Percentiles rank a stretch among this genome's conserved stretches.
Conservation (phyloP, 208 protist genomes). For the Acanthamoeba healyi region DNA sequence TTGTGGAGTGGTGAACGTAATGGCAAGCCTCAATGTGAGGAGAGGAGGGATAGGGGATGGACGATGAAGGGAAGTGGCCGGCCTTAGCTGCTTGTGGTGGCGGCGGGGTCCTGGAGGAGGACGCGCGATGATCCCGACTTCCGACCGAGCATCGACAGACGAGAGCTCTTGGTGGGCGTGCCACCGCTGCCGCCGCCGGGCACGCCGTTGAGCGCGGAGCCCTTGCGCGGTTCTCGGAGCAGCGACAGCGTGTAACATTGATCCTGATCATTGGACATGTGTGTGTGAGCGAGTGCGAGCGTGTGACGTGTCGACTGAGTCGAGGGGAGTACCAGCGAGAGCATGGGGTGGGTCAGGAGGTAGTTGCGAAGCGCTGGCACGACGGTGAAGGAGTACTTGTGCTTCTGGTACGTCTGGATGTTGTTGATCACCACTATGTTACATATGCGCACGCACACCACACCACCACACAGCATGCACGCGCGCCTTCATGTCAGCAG, state of each 20-base stretch:
- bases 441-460: not conserved
- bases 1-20: too few relatives aligned
- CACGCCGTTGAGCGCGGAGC: not conserved
- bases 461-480: not conserved
- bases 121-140: not conserved
- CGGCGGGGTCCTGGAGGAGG: not conserved
- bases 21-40: too few relatives aligned
- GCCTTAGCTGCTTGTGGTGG: too few relatives aligned
- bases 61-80: too few relatives aligned
- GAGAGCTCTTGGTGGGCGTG: not conserved
- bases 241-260: constrained; percentile 50
- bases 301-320: not conserved
- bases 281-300: not conserved
- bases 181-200: not conserved
- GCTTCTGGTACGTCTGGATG: constrained; percentile 50
- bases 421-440: constrained; percentile 15
- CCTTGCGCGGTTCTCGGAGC: constrained; percentile 24
- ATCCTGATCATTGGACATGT: not conserved
- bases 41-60: too few relatives aligned
- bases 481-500: not conserved
- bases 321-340: not conserved
- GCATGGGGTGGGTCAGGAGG: constrained; percentile 50
- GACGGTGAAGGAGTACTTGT: constrained; percentile 28
- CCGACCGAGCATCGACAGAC: not conserved
- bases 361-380: constrained; percentile 23